These are phyloP conservation scores for Rhizopus microsporus DNA, from an alignment of 371 early-diverging fungal genomes.

Conservation along the genomic window DNA sequence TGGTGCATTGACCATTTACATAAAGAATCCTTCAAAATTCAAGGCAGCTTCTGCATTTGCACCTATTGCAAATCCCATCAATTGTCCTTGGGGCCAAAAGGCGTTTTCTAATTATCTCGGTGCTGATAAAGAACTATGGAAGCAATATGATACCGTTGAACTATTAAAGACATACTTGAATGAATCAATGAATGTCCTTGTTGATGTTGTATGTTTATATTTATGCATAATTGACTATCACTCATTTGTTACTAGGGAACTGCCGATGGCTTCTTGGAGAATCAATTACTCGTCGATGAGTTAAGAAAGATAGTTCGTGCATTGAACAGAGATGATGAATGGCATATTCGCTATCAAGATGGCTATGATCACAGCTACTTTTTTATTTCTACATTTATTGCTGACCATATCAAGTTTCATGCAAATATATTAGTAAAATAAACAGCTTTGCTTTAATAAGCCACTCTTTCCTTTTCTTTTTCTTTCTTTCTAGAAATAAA, in stretches of 20 bases:
- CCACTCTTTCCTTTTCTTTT: conserved; percentile 5
- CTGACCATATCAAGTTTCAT: conserved; percentile 80
- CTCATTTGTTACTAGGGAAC: conserved; percentile 55
- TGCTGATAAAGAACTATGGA: conserved; percentile 57
- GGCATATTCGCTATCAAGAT: conserved; percentile 69
- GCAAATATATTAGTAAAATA: conserved; percentile 50
- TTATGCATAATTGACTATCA: neutral
- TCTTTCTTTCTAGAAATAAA: conserved; percentile 1
- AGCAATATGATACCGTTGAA: conserved; percentile 74
- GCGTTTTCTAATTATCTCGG: conserved; percentile 82
- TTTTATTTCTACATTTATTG: conserved; percentile 78
- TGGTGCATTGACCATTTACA: conserved; percentile 77
- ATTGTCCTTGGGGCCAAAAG: conserved; percentile 78
- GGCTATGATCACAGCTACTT: conserved; percentile 89
- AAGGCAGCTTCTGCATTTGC: conserved; percentile 83
- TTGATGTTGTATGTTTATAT: conserved; percentile 41
- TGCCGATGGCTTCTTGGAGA: conserved; percentile 68
- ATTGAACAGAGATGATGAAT: conserved; percentile 42
- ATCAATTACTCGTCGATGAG: conserved; percentile 62
- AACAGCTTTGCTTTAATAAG: neutral
- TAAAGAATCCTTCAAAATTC: conserved; percentile 72
- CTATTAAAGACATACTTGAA: conserved; percentile 47
- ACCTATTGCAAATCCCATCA: conserved; percentile 75
- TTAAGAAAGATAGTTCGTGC: conserved; percentile 52
- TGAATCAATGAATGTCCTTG: conserved; percentile 39